Conservation (phyloP, 768 basidiomycete genomes). For the Sutorius australiensis region DNA sequence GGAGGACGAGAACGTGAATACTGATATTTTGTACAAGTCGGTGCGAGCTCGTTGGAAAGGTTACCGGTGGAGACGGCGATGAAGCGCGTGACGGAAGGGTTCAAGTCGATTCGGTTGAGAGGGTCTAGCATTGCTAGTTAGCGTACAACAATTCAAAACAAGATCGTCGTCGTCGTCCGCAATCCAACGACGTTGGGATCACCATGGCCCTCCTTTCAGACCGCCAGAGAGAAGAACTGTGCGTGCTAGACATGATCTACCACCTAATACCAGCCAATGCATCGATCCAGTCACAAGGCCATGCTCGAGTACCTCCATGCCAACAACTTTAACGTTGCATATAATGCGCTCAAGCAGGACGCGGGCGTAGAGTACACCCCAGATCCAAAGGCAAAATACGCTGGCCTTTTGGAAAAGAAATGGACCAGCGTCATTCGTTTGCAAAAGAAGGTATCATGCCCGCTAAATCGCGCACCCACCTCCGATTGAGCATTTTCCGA, state of each 20-base stretch:
- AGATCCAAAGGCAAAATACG: conserved; percentile 83
- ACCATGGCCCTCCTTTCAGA: conserved; percentile 43
- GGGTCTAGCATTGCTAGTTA: background rate
- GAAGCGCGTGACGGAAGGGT: conserved; percentile 15
- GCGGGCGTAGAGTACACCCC: conserved; percentile 62
- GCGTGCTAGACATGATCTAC: conserved; percentile 23
- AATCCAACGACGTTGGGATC: conserved; percentile 6
- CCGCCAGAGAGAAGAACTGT: conserved; percentile 47
- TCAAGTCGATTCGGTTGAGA: conserved; percentile 21
- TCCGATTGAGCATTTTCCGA: conserved; percentile 8
- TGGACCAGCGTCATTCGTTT: conserved; percentile 95
- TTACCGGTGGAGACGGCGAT: conserved; percentile 24
- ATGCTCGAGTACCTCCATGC: conserved; percentile 76
- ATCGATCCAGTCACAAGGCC: conserved; percentile 61
- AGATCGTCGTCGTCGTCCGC: conserved; percentile 13
- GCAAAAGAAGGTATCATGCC: conserved; percentile 78
- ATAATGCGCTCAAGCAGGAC: conserved; percentile 54
- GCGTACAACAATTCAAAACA: conserved; percentile 33
- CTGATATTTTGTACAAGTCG: conserved; percentile 6
- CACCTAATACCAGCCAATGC: conserved; percentile 1
- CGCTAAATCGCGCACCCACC: conserved; percentile 4
- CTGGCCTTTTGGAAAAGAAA: conserved; percentile 92
- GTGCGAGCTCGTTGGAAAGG: conserved; percentile 26
- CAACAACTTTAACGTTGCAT: conserved; percentile 61
- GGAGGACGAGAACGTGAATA: background rate